Conservation (phyloP, 148 eudicot genomes). For the Agrostemma githago region DNA sequence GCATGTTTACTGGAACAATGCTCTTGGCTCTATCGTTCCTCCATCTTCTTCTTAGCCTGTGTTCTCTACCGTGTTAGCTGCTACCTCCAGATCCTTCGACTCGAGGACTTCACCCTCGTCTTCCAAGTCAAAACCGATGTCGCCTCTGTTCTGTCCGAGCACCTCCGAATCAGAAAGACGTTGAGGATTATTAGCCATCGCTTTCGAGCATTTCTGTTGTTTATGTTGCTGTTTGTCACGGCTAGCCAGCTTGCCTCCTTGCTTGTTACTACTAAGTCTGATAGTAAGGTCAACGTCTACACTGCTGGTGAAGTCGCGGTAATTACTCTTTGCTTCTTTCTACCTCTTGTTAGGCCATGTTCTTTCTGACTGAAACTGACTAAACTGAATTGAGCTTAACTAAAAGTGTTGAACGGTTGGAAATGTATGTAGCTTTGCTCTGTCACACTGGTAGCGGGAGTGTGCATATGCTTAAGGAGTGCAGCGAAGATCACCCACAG, state of each 20-base stretch:
- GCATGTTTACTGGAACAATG: conserved; percentile 55
- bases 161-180: conserved; percentile 67
- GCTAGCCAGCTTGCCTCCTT: conserved; percentile 69
- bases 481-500: conserved; percentile 83
- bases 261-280: conserved; percentile 59
- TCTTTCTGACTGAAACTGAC: too few relatives aligned
- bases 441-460: conserved; percentile 64
- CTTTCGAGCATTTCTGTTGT: conserved; percentile 62
- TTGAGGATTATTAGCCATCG: conserved; percentile 81
- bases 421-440: conserved; percentile 54
- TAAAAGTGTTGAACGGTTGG: too few relatives aligned
- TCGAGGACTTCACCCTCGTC: conserved; percentile 74
- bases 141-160: conserved; percentile 51
- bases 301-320: conserved; percentile 85
- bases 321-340: neutral
- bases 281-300: conserved; percentile 44
- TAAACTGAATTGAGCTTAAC: too few relatives aligned
- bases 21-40: conserved; percentile 78
- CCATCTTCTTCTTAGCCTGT: conserved; percentile 71
- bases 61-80: conserved; percentile 73
- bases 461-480: conserved; percentile 74
- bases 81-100: conserved; percentile 65
- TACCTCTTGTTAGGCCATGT: neutral
- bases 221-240: conserved; percentile 55
- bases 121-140: conserved; percentile 72